Percentiles rank a stretch among this genome's conserved stretches.
phyloP scores from a whole-genome alignment of 75 land plant species.

The Adiantum capillusveneris region DNA sequence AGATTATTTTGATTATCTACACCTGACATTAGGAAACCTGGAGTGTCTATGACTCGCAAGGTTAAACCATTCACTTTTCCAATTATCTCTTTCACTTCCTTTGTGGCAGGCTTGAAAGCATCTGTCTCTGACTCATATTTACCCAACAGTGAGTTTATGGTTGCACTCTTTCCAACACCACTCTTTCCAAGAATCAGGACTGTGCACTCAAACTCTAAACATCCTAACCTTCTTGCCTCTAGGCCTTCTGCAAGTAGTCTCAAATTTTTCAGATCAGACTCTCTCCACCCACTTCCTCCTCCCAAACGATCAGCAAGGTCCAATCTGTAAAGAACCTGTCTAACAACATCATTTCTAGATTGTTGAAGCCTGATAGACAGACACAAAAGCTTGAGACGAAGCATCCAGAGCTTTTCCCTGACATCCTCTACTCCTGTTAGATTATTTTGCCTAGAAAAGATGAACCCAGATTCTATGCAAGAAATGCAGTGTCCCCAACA shows the following conservation, averaged over 20 bases:
- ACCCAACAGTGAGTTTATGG: conserved; percentile 84
- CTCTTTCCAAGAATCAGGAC: conserved; percentile 78
- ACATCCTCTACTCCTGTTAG: conserved; percentile 54
- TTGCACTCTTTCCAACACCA: conserved; percentile 97
- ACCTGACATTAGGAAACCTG: conserved; percentile 68
- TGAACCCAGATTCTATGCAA: conserved; percentile 35
- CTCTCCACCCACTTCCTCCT: conserved; percentile 34
- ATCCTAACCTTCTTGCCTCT: conserved; percentile 52
- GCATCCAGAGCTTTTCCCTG: conserved; percentile 56
- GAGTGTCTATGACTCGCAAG: conserved; percentile 74
- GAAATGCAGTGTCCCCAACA: conserved; percentile 42
- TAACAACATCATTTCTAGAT: conserved; percentile 67
- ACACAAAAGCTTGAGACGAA: conserved; percentile 77
- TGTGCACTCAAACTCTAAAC: conserved; percentile 72
- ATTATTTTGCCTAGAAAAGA: conserved; percentile 30
- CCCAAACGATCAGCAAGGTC: conserved; percentile 58
- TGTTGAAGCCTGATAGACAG: conserved; percentile 76
- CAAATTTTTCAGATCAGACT: conserved; percentile 43
- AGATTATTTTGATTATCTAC: conserved; percentile 54
- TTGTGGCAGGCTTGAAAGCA: conserved; percentile 65
- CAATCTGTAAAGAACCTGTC: conserved; percentile 76
- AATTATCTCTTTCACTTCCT: conserved; percentile 56
- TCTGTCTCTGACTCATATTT: conserved; percentile 48
- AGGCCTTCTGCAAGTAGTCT: conserved; percentile 50
- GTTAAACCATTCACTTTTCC: conserved; percentile 77